phyloP scores from a whole-genome alignment of 2,329 filamentous ascomycete genomes.

The Plectosphaerella plurivora region DNA sequence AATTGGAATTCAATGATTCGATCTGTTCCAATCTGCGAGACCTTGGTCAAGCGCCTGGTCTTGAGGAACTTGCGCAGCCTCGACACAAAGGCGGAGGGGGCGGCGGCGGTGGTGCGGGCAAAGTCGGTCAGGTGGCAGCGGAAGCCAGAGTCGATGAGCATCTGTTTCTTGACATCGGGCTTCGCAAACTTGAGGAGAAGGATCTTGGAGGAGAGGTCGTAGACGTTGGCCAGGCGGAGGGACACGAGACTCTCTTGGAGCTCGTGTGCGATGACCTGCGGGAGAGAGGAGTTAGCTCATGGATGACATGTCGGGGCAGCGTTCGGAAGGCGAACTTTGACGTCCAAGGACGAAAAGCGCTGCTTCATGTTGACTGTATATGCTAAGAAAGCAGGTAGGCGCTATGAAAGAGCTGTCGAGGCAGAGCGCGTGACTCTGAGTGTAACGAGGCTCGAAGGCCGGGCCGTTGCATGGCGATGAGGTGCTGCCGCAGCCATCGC shows the following conservation, averaged over 20 bases:
- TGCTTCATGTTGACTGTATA: constrained; percentile 62
- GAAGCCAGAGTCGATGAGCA: constrained; percentile 92
- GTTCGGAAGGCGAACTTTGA: constrained; percentile 47
- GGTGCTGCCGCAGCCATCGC: neutral
- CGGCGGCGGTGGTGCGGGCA: constrained; percentile 76
- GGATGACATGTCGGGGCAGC: neutral
- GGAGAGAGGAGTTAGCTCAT: constrained; percentile 6
- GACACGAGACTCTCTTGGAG: constrained; percentile 71
- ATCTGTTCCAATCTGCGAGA: constrained; percentile 87
- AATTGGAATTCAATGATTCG: constrained; percentile 90
- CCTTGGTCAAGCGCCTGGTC: constrained; percentile 74
- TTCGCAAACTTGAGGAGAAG: constrained; percentile 94
- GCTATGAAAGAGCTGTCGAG: too few species aligned
- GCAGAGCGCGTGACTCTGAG: too few species aligned
- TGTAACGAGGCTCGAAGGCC: too few species aligned
- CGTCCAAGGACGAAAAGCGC: constrained; percentile 73
- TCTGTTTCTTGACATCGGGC: constrained; percentile 80
- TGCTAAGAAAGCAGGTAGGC: too few species aligned
- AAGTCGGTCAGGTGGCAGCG: constrained; percentile 93
- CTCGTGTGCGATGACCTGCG: constrained; percentile 88
- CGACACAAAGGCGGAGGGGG: constrained; percentile 80
- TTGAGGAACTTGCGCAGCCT: constrained; percentile 84
- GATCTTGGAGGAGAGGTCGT: constrained; percentile 93
- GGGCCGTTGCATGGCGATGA: neutral
- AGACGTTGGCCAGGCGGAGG: constrained; percentile 86